Conservation (phyloP, 1,139 yeast genomes). For the Yamadazyma spencermartinsiae region DNA sequence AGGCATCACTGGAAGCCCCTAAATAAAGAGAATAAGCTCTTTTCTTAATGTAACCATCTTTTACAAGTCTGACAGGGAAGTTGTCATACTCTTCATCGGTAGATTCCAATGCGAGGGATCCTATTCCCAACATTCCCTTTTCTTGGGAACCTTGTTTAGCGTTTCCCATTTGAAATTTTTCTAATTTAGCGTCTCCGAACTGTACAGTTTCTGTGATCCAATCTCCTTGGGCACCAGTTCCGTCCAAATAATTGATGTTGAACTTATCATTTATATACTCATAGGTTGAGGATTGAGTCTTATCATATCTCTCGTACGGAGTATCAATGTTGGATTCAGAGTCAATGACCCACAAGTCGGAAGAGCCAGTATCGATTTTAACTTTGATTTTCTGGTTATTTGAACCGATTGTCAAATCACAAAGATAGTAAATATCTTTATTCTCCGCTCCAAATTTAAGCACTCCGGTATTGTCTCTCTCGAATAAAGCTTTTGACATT, state of each 20-base stretch:
- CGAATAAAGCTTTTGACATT: background rate
- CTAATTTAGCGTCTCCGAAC: slow-evolving; percentile 4
- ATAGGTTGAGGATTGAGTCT: slow-evolving; percentile 6
- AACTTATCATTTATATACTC: slow-evolving; percentile 4
- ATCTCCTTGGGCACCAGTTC: slow-evolving; percentile 9
- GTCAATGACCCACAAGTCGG: slow-evolving; percentile 42
- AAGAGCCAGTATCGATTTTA: slow-evolving; percentile 44
- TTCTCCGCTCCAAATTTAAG: slow-evolving; percentile 20
- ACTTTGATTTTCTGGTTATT: slow-evolving; percentile 29
- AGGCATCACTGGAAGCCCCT: slow-evolving; percentile 18
- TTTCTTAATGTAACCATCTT: slow-evolving; percentile 26
- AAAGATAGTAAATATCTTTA: slow-evolving; percentile 44
- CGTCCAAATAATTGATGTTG: slow-evolving; percentile 7
- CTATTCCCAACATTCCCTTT: slow-evolving; percentile 5
- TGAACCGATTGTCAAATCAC: slow-evolving; percentile 23
- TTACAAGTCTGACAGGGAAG: slow-evolving; percentile 27
- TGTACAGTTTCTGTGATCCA: slow-evolving; percentile 9
- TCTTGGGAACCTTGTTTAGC: slow-evolving; percentile 3
- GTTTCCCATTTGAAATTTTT: slow-evolving; percentile 8
- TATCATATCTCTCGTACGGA: slow-evolving; percentile 8
- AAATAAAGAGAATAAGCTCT: slow-evolving; percentile 37
- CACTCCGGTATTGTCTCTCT: background rate
- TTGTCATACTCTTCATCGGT: slow-evolving; percentile 20
- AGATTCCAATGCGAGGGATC: slow-evolving; percentile 8
- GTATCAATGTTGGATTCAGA: slow-evolving; percentile 1